phyloP scores from a whole-genome alignment of 148 eudicot species.

The Silene conica region DNA sequence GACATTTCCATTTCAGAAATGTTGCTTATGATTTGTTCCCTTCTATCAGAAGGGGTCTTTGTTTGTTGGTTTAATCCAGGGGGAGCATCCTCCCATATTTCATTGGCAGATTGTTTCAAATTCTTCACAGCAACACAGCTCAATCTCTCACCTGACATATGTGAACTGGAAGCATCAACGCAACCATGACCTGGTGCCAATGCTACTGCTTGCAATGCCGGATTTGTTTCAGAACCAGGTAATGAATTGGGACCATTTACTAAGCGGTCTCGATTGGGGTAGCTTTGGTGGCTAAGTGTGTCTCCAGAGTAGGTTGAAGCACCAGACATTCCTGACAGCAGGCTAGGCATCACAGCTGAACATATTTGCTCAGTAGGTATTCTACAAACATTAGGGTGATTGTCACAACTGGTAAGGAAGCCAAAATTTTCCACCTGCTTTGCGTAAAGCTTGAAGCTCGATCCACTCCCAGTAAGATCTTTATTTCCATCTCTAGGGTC shows the following conservation, averaged over 20 bases:
- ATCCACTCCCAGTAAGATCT: constrained; percentile 29
- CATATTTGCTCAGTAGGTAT: constrained; percentile 22
- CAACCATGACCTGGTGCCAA: constrained; percentile 19
- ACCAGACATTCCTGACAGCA: constrained; percentile 23
- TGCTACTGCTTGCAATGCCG: constrained; percentile 18
- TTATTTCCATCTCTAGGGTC: constrained; percentile 21
- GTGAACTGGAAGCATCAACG: constrained; percentile 21
- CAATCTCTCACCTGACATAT: constrained; percentile 32
- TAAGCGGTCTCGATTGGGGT: constrained; percentile 17
- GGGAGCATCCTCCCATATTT: constrained; percentile 24
- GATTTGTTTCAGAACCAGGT: constrained; percentile 18
- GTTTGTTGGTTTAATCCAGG: constrained; percentile 23
- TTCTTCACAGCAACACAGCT: constrained; percentile 27
- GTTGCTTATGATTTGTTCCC: constrained; percentile 18
- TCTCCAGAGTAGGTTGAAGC: constrained; percentile 23
- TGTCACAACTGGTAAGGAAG: constrained; percentile 21
- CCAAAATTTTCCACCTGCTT: constrained; percentile 30
- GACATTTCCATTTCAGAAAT: constrained; percentile 15
- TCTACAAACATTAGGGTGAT: constrained; percentile 18
- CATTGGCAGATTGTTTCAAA: constrained; percentile 17
- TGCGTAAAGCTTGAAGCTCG: constrained; percentile 25
- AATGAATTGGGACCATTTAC: constrained; percentile 16
- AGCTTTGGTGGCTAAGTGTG: constrained; percentile 16
- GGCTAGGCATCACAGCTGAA: constrained; percentile 12
- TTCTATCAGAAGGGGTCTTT: constrained; percentile 9